Evolutionary conservation across 2,329 filamentous ascomycete species (phyloP).

Genomic region (Hirsutella thompsonii): DNA sequence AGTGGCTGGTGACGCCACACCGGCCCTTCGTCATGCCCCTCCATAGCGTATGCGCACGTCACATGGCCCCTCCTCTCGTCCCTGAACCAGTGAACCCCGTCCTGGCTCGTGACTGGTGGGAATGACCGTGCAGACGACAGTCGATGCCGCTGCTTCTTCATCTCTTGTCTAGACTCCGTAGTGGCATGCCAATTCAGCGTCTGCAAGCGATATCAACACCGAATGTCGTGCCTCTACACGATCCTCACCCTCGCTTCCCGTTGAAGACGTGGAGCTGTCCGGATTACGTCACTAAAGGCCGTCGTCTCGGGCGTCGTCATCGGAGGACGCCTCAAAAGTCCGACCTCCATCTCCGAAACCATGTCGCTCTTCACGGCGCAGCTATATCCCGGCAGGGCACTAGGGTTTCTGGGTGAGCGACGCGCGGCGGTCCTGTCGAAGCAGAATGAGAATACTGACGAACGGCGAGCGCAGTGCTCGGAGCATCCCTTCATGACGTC

Average conservation of each 20-base stretch:
- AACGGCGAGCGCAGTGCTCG: conserved; percentile 62
- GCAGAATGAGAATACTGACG: background rate
- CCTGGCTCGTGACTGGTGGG: background rate
- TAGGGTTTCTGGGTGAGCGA: conserved; percentile 43
- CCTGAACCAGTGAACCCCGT: background rate
- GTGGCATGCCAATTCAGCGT: no score
- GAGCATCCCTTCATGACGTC: conserved; percentile 82
- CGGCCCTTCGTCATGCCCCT: conserved; percentile 1
- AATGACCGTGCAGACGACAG: background rate
- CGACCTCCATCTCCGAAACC: background rate
- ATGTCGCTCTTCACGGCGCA: conserved; percentile 45
- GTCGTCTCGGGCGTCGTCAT: background rate
- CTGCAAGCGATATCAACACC: no score
- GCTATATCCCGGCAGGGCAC: conserved; percentile 51
- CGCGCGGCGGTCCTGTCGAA: background rate
- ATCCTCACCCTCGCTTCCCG: no score
- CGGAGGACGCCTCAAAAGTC: background rate
- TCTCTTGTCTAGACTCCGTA: no score
- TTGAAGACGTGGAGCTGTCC: no score
- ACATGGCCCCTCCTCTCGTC: conserved; percentile 1
- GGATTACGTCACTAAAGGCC: no score
- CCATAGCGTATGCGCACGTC: background rate
- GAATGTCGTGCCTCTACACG: no score
- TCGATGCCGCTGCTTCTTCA: no score
- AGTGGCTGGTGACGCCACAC: background rate